Evolutionary conservation across 2,329 filamentous ascomycete species (phyloP).

Genomic region (Tolypocladium amazonense): DNA sequence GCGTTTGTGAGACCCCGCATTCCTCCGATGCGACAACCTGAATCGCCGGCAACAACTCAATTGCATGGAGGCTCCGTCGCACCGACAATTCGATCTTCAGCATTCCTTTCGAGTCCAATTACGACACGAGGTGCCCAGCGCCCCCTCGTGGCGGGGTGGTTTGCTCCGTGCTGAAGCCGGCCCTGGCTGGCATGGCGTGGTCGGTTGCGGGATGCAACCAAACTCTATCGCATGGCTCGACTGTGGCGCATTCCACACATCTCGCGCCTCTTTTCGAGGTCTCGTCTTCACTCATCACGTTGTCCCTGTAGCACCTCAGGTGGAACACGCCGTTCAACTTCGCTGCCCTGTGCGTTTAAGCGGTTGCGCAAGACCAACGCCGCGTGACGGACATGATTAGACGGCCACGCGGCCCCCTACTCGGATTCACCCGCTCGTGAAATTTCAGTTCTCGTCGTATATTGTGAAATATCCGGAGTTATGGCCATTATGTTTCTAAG

Average conservation of each 20-base stretch:
- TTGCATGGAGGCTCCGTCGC: background rate
- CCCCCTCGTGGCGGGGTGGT: background rate
- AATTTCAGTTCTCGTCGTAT: too few species aligned
- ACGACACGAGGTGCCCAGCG: background rate
- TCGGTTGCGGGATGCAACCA: background rate
- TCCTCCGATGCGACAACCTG: background rate
- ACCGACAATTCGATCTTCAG: background rate
- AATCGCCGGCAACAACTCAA: too few species aligned
- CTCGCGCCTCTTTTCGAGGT: background rate
- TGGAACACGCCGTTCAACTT: background rate
- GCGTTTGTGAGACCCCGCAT: background rate
- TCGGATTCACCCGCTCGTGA: too few species aligned
- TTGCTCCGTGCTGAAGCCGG: background rate
- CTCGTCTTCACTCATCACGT: too few species aligned
- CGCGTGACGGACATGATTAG: too few species aligned
- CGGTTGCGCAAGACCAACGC: too few species aligned
- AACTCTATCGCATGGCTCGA: background rate
- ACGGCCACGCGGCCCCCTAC: too few species aligned
- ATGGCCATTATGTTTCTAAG: background rate
- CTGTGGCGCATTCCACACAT: too few species aligned
- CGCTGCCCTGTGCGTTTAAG: background rate
- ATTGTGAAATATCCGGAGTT: background rate
- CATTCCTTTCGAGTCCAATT: background rate
- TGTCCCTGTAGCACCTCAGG: too few species aligned
- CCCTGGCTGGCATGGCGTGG: background rate